Conservation (phyloP, 2,329 filamentous ascomycete genomes). For the Gaeumannomyces tritici region DNA sequence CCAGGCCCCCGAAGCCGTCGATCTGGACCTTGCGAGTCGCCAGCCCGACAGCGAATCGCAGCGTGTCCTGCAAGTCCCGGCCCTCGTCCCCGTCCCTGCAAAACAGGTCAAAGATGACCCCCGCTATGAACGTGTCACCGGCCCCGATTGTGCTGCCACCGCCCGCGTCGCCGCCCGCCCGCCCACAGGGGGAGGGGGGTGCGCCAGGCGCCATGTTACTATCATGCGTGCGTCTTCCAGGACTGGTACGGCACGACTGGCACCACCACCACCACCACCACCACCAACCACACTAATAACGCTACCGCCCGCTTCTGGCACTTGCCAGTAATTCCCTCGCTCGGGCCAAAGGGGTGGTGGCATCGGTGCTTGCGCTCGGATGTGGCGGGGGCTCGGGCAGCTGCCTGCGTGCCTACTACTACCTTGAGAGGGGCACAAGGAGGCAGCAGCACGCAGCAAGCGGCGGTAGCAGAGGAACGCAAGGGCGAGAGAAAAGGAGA, state of each 20-base stretch:
- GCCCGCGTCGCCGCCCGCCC: not conserved
- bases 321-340: constrained; percentile 1
- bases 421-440: not conserved
- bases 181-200: not conserved
- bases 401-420: not conserved
- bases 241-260: not conserved
- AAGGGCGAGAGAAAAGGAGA: not conserved
- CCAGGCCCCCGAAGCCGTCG: constrained; percentile 53
- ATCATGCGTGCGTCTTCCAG: not conserved
- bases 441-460: too few species aligned
- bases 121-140: constrained; percentile 68
- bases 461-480: not conserved
- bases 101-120: constrained; percentile 54
- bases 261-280: too few species aligned
- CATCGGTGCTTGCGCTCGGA: not conserved
- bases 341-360: not conserved
- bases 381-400: not conserved
- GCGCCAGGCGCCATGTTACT: not conserved
- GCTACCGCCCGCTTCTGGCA: not conserved
- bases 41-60: constrained; percentile 54
- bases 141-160: constrained; percentile 55
- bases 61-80: constrained; percentile 27
- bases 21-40: constrained; percentile 59
- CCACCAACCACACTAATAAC: too few species aligned
- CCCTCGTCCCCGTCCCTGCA: constrained; percentile 38